A percentile compares a stretch with the other conserved stretches of the same genome.
Conservation (phyloP, 208 protist species). For the Trypanosoma grayi region DNA sequence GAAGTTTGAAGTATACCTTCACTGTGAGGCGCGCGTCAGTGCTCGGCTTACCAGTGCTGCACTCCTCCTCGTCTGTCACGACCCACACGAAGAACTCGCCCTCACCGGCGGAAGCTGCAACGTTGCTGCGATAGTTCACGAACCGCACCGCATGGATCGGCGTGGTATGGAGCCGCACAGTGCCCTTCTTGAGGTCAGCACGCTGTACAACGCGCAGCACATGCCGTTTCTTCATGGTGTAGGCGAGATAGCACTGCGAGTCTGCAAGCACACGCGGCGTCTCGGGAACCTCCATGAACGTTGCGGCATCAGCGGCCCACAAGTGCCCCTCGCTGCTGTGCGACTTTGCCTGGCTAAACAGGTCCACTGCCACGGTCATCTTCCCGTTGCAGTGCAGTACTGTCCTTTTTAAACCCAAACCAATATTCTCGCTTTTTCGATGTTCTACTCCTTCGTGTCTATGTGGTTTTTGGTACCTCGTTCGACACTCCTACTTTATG, state of each 20-base stretch:
- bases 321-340: constrained; percentile 32
- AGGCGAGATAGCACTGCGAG: constrained; percentile 72
- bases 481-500: too few species aligned
- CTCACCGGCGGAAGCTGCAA: constrained; percentile 59
- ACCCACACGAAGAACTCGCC: constrained; percentile 83
- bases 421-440: constrained; percentile 3
- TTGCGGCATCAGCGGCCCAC: constrained; percentile 40
- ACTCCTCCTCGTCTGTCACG: constrained; percentile 22
- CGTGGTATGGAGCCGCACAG: constrained; percentile 48
- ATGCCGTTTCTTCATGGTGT: constrained; percentile 72
- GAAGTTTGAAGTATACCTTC: constrained; percentile 74
- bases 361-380: constrained; percentile 32
- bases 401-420: too few species aligned
- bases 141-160: constrained; percentile 67
- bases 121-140: constrained; percentile 90
- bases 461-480: too few species aligned
- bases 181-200: constrained; percentile 53
- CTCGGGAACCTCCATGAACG: constrained; percentile 61
- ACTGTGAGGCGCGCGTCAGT: constrained; percentile 37
- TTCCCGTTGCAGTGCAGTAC: too few species aligned
- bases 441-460: neutral
- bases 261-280: constrained; percentile 70
- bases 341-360: constrained; percentile 29
- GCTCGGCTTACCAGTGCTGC: neutral
- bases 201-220: constrained; percentile 68